Percentiles rank a stretch among this genome's conserved stretches.
These are phyloP conservation scores for Saprolegnia diclina DNA, from an alignment of 352 stramenopile genomes.

Conservation along the genomic window DNA sequence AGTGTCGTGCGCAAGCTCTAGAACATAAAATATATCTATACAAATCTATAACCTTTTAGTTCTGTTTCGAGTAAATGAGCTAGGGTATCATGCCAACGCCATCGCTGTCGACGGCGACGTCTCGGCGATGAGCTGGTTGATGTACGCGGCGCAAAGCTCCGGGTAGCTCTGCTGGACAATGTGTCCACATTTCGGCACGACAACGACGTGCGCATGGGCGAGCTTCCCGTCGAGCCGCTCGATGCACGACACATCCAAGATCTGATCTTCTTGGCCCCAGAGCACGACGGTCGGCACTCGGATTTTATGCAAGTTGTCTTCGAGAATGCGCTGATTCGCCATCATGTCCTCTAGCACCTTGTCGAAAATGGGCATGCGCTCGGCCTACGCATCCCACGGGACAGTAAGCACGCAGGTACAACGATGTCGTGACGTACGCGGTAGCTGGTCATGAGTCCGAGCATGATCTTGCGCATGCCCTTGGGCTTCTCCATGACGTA, in stretches of 20 bases:
- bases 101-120: constrained; percentile 14
- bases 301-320: constrained; percentile 54
- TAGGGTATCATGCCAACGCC: too few relatives aligned
- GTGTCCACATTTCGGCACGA: constrained; percentile 62
- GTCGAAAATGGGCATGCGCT: constrained; percentile 49
- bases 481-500: not conserved
- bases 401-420: too few relatives aligned
- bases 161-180: constrained; percentile 58
- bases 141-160: constrained; percentile 44
- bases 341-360: constrained; percentile 56
- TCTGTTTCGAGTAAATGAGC: too few relatives aligned
- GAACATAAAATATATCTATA: too few relatives aligned
- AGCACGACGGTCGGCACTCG: constrained; percentile 53
- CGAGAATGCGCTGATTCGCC: constrained; percentile 46
- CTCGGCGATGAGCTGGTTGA: constrained; percentile 51
- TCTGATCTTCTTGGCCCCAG: constrained; percentile 65
- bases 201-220: constrained; percentile 35
- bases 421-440: constrained; percentile 33
- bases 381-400: constrained; percentile 25
- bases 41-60: too few relatives aligned
- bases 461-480: not conserved
- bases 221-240: constrained; percentile 51
- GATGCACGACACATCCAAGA: constrained; percentile 66
- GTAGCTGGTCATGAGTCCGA: constrained; percentile 30
- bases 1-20: too few relatives aligned